These are phyloP conservation scores for Pyrus communis DNA, from an alignment of 306 rosid genomes.

Conservation along the genomic window DNA sequence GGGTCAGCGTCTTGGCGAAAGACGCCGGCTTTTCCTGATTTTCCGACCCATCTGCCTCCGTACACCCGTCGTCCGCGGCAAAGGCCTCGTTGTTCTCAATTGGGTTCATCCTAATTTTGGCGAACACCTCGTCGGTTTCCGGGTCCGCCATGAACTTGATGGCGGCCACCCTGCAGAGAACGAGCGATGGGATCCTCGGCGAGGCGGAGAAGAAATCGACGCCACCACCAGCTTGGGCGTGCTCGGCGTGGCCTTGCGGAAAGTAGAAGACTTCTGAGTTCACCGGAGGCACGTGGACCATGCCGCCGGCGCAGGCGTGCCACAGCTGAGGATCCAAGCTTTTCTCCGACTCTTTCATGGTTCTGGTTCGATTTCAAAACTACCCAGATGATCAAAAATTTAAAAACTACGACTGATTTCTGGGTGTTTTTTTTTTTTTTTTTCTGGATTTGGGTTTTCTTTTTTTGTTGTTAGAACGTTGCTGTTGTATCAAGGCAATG, in stretches of 20 bases:
- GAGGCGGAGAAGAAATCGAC: constrained; percentile 43
- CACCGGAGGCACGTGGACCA: constrained; percentile 87
- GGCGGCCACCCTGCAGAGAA: constrained; percentile 61
- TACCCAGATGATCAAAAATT: background rate
- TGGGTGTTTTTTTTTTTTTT: background rate
- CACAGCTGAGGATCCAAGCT: constrained; percentile 87
- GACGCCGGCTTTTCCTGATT: constrained; percentile 70
- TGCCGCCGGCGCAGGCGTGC: constrained; percentile 98
- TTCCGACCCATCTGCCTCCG: constrained; percentile 29
- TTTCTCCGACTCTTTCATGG: constrained; percentile 55
- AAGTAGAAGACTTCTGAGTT: constrained; percentile 86
- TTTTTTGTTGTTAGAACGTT: background rate
- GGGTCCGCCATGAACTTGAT: constrained; percentile 79
- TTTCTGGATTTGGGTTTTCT: background rate
- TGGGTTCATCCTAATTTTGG: constrained; percentile 48
- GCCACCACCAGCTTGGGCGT: constrained; percentile 58
- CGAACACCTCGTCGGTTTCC: constrained; percentile 80
- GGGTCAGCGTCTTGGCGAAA: constrained; percentile 89
- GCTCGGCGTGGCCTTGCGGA: constrained; percentile 97
- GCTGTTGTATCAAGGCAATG: background rate
- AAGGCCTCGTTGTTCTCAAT: constrained; percentile 35
- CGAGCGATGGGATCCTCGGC: constrained; percentile 49
- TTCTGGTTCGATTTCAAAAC: constrained; percentile 4
- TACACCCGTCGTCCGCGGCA: constrained; percentile 21
- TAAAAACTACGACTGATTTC: background rate